Percentiles rank a stretch among this genome's conserved stretches.
Evolutionary conservation across 805 yeast species (phyloP).

Genomic region (Saccharomycopsis selenospora): DNA sequence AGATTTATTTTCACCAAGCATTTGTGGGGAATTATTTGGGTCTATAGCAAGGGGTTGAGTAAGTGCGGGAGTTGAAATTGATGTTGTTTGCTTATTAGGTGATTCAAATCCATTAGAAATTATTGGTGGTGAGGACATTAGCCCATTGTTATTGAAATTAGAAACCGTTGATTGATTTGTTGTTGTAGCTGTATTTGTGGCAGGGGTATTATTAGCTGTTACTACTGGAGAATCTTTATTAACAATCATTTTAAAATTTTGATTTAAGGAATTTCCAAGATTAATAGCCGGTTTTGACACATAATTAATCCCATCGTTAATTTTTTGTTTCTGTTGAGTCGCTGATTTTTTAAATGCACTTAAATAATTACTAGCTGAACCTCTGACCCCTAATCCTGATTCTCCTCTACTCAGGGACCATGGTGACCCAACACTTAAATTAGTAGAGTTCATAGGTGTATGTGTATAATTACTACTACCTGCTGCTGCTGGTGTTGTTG

Average conservation of each 20-base stretch:
- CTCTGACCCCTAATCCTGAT: background rate
- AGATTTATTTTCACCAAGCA: background rate
- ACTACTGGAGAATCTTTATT: too few species aligned
- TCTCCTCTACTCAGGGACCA: constrained; percentile 1
- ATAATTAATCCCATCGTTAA: constrained; percentile 14
- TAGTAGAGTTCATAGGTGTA: too few species aligned
- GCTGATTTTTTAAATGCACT: constrained; percentile 16
- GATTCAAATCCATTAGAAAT: background rate
- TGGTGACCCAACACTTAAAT: background rate
- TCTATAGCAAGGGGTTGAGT: background rate
- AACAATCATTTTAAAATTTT: background rate
- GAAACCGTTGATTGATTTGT: background rate
- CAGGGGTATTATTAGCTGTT: background rate
- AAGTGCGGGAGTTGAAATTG: too few species aligned
- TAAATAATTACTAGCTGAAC: constrained; percentile 14
- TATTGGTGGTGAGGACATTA: background rate
- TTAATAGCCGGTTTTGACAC: constrained; percentile 16
- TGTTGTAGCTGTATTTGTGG: background rate
- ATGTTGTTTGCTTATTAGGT: background rate
- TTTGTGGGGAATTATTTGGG: background rate
- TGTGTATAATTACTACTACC: too few species aligned
- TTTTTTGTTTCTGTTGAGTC: constrained; percentile 13
- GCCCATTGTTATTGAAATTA: background rate
- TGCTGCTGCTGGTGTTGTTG: background rate
- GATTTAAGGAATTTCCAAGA: background rate